phyloP scores from a whole-genome alignment of 202 grass and related monocot species.

The Dendrocalamus latiflorus region DNA sequence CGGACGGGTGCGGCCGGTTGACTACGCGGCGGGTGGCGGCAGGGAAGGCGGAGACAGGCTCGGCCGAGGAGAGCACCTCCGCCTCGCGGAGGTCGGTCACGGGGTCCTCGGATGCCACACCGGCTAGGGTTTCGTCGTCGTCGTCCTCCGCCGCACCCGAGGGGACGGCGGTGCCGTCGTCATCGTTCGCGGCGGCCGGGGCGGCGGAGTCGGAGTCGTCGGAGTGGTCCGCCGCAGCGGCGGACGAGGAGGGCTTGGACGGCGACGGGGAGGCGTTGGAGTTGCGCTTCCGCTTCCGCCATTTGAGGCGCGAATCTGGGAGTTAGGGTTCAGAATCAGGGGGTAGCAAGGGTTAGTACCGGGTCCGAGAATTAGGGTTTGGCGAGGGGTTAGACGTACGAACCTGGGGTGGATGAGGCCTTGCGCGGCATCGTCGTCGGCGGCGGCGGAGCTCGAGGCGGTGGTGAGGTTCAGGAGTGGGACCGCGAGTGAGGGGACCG shows the following conservation, averaged over 20 bases:
- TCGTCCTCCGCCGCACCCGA: neutral
- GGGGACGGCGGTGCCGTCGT: slow-evolving; percentile 18
- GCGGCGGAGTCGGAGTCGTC: slow-evolving; percentile 17
- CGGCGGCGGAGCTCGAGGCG: too few species aligned
- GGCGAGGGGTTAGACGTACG: too few species aligned
- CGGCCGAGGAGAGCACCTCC: too few species aligned
- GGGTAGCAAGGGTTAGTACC: neutral
- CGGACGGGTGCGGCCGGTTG: too few species aligned
- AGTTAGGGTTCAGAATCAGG: neutral
- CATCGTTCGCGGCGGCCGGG: slow-evolving; percentile 9
- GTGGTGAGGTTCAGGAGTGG: too few species aligned
- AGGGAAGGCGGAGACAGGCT: too few species aligned
- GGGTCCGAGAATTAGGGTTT: too few species aligned
- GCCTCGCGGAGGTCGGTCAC: too few species aligned
- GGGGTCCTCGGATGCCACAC: neutral
- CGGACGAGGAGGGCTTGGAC: slow-evolving; percentile 25
- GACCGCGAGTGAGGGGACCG: too few species aligned
- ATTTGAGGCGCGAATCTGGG: slow-evolving; percentile 70
- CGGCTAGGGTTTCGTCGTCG: neutral
- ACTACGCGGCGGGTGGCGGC: too few species aligned
- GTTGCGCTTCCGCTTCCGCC: slow-evolving; percentile 93
- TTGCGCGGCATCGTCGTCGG: too few species aligned
- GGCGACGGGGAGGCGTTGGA: slow-evolving; percentile 38
- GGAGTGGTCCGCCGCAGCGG: slow-evolving; percentile 23
- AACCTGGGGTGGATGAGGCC: too few species aligned